Conservation (phyloP, 192 early-diverging fungal species). For the Podila epigama region DNA sequence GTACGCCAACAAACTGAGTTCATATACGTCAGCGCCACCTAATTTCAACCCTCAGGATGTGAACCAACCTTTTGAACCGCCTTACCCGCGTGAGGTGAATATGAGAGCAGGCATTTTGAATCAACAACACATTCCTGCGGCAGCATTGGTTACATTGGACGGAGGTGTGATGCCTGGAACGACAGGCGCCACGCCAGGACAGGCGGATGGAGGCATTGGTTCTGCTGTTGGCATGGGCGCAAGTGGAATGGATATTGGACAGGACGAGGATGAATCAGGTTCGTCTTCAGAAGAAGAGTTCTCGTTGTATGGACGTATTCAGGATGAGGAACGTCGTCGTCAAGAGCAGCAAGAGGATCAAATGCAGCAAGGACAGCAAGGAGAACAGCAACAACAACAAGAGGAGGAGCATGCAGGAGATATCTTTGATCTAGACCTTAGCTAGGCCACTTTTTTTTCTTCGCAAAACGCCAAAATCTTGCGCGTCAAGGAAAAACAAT, state of each 20-base stretch:
- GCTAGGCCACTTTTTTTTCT: background rate
- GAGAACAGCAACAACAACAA: conserved; percentile 3
- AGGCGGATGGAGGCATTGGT: background rate
- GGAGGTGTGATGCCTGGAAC: conserved; percentile 36
- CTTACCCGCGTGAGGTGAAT: conserved; percentile 61
- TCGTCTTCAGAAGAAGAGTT: conserved; percentile 36
- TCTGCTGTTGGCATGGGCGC: conserved; percentile 23
- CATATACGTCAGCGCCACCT: conserved; percentile 62
- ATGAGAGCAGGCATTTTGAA: conserved; percentile 60
- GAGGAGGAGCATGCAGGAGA: conserved; percentile 10
- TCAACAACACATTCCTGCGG: conserved; percentile 54
- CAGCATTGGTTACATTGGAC: conserved; percentile 36
- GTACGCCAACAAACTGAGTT: conserved; percentile 58
- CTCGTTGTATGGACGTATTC: conserved; percentile 15
- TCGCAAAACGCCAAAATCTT: too few species aligned
- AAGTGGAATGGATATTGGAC: too few species aligned
- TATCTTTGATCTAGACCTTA: conserved; percentile 20
- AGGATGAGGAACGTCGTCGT: conserved; percentile 5
- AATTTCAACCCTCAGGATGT: conserved; percentile 56
- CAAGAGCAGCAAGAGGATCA: conserved; percentile 17
- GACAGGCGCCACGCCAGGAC: conserved; percentile 2
- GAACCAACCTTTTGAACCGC: conserved; percentile 57
- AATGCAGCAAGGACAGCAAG: conserved; percentile 16
- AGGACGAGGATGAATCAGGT: conserved; percentile 25
- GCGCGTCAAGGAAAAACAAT: too few species aligned